phyloP scores from a whole-genome alignment of 306 rosid species.

The Quercus mongolica region DNA sequence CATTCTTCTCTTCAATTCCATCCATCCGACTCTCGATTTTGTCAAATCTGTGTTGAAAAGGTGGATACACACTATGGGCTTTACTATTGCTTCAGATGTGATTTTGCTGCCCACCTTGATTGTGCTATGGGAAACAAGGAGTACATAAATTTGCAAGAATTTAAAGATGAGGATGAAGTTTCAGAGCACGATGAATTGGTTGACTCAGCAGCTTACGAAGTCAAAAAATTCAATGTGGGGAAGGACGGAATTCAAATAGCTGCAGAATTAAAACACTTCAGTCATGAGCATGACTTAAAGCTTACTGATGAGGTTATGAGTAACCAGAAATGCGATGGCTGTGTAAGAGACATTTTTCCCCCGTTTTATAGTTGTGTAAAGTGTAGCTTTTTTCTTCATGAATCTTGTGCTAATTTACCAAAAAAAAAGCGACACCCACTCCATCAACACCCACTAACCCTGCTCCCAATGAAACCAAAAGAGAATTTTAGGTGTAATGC shows the following conservation, averaged over 20 bases:
- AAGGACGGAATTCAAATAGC: not conserved
- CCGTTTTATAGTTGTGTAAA: not conserved
- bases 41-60: not conserved
- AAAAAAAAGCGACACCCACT: not conserved
- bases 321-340: not conserved
- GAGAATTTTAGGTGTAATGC: too few relatives aligned
- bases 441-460: too few relatives aligned
- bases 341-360: not conserved
- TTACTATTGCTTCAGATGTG: not conserved
- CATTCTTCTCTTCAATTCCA: not conserved
- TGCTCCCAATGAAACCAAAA: too few relatives aligned
- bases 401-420: not conserved
- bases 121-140: not conserved
- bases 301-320: not conserved
- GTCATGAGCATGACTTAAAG: not conserved
- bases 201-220: not conserved
- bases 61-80: not conserved
- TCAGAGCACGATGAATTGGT: not conserved
- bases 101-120: not conserved
- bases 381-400: not conserved
- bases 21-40: not conserved
- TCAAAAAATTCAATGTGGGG: not conserved
- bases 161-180: not conserved
- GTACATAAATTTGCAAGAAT: not conserved
- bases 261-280: not conserved